phyloP scores from a whole-genome alignment of 2,329 filamentous ascomycete genomes.

The Lachnellula hyalina region DNA sequence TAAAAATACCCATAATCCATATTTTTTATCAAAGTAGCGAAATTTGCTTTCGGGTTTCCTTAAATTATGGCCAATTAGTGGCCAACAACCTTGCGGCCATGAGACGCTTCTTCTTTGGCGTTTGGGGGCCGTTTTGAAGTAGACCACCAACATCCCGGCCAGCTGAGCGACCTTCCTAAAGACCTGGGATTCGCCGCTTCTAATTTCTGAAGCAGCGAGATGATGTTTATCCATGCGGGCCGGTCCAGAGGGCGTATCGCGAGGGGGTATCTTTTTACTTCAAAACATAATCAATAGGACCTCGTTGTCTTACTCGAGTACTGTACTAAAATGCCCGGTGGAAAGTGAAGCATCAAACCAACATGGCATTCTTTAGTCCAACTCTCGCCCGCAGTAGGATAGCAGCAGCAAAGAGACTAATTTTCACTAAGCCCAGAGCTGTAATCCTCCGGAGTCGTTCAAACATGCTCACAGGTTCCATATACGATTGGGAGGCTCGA shows the following conservation, averaged over 20 bases:
- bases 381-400: background rate
- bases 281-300: background rate
- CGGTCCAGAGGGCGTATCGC: background rate
- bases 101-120: constrained; percentile 1
- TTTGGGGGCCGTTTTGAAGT: background rate
- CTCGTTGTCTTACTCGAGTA: background rate
- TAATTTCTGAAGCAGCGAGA: background rate
- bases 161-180: constrained; percentile 8
- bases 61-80: background rate
- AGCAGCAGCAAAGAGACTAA: background rate
- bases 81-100: background rate
- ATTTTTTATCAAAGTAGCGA: background rate
- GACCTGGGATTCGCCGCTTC: background rate
- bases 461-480: background rate
- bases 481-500: background rate
- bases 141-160: constrained; percentile 9
- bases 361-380: background rate
- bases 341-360: background rate
- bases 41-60: background rate
- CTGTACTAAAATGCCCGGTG: background rate
- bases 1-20: background rate
- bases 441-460: background rate
- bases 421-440: background rate
- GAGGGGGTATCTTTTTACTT: background rate
- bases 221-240: background rate